phyloP scores from a whole-genome alignment of 2,329 filamentous ascomycete genomes.

The Penicillium sp. region DNA sequence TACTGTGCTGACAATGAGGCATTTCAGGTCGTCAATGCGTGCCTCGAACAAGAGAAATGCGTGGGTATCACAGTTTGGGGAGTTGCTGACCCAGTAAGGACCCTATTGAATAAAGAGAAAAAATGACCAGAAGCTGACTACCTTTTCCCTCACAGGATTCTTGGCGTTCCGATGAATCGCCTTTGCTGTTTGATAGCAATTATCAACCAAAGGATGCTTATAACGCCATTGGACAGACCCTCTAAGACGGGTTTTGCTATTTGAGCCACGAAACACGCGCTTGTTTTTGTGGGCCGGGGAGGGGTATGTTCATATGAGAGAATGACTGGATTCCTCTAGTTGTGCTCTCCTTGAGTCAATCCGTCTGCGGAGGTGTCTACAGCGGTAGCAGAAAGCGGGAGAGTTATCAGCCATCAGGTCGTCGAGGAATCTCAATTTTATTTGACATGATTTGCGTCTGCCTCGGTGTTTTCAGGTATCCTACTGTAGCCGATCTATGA shows the following conservation, averaged over 20 bases:
- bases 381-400: too few relatives aligned
- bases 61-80: constrained; percentile 68
- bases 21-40: constrained; percentile 52
- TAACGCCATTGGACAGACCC: constrained; percentile 11
- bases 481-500: too few relatives aligned
- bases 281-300: too few relatives aligned
- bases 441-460: too few relatives aligned
- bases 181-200: constrained; percentile 10
- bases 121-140: not conserved
- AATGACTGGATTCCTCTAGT: too few relatives aligned
- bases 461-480: too few relatives aligned
- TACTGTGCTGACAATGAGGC: constrained; percentile 18
- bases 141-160: constrained; percentile 6
- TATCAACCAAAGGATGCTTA: constrained; percentile 15
- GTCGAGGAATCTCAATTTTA: too few relatives aligned
- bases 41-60: constrained; percentile 60
- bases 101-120: not conserved
- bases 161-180: constrained; percentile 6
- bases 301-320: too few relatives aligned
- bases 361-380: too few relatives aligned
- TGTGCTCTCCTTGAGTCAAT: too few relatives aligned
- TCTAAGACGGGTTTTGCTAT: not conserved
- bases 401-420: too few relatives aligned
- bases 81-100: constrained; percentile 39
- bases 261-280: too few relatives aligned